A percentile compares a stretch with the other conserved stretches of the same genome.
Conservation (phyloP, 176 grass and related monocot species). For the Metroxylon sagu region DNA sequence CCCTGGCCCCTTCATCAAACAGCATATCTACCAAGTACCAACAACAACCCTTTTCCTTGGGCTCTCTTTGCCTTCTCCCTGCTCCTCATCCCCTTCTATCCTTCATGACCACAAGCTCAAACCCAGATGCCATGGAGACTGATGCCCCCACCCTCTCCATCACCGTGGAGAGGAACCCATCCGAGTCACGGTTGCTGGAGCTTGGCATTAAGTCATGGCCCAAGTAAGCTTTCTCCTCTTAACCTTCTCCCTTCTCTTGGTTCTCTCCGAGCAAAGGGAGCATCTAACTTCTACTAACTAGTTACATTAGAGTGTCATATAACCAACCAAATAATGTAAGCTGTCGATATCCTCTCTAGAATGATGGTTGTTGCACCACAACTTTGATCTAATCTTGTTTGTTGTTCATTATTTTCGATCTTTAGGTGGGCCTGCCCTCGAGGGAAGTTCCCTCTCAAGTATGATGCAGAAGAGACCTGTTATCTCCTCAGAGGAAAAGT, state of each 20-base stretch:
- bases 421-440: conserved; percentile 65
- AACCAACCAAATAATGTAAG: too few relatives aligned
- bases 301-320: too few relatives aligned
- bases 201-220: conserved; percentile 93
- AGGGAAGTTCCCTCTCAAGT: conserved; percentile 78
- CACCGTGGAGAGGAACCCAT: conserved; percentile 51
- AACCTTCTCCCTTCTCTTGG: neutral
- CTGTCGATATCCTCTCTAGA: too few relatives aligned
- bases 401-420: neutral
- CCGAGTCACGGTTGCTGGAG: conserved; percentile 54
- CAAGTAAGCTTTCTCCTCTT: conserved; percentile 42
- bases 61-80: too few relatives aligned
- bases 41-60: too few relatives aligned
- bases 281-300: neutral
- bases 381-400: neutral
- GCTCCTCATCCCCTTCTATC: too few relatives aligned
- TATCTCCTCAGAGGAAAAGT: conserved; percentile 84
- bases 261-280: neutral
- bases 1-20: too few relatives aligned
- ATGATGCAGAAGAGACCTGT: conserved; percentile 74
- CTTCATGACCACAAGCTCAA: conserved; percentile 67
- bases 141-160: conserved; percentile 43
- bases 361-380: neutral
- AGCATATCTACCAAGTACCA: too few relatives aligned
- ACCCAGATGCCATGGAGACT: conserved; percentile 47